Evolutionary conservation across 306 rosid species (phyloP), one percentile per base, ranked within the genome.

Genomic region (Morella rubra): DNA sequence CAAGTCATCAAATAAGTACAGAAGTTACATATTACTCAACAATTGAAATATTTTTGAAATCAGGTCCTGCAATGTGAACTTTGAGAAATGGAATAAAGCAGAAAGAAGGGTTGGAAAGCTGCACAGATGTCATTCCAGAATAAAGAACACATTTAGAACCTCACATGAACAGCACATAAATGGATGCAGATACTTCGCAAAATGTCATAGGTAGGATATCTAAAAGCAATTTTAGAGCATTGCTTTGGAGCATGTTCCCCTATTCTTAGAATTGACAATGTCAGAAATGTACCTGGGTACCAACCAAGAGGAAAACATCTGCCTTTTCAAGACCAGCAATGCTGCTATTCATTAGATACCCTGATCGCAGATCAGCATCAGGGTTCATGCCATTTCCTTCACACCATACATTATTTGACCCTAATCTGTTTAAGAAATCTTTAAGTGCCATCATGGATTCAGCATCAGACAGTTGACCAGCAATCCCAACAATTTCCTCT

Each of bases 391-490:
- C 87, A 85, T 89, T 92, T 85, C 88, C 96, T 81, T 96, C 99
- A 61, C 97, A 86, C 98, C 98, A 92, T 37, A 92, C 92, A 86
- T 92, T 89, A 81, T 95, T 89, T 59, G 97, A 95, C 32, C 99
- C 99, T 89, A 95, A 69, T 87, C 52, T 90, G 83, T 95, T 95
- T 62, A 95, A 72, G 79, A 95, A 89, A 87, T 95, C 99, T 85
- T 95, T 95, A 12, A 95, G 87, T 41, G 92, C 93, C 81, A 95
- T 92, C 99, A 95, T 91, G 47, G 97, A 92, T 83, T 95, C 99
- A 0, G 99, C 98, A 88, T 95, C 99, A 19, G 97, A 91, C 76
- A 96, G 93, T 85, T 89, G 86, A 80, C 98, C 98, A 76, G 97
- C 90, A 82, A 92, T 80, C 79, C 99, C 99, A 82, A 89, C 90